These are phyloP conservation scores for Setaria viridis DNA, from an alignment of 202 grass and related monocot genomes.

Conservation along the genomic window DNA sequence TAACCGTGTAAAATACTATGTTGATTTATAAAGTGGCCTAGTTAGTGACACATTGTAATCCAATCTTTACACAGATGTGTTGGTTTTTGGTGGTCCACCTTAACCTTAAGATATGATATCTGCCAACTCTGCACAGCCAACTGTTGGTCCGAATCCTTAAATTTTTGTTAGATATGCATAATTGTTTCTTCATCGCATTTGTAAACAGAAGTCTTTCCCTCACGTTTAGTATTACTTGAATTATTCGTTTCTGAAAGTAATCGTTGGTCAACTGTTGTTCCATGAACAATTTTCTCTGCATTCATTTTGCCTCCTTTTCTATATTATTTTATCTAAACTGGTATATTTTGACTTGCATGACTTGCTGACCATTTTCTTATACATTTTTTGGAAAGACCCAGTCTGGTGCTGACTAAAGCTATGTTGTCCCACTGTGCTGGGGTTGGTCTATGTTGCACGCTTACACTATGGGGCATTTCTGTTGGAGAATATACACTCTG, in stretches of 20 bases:
- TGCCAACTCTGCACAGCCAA: conserved; percentile 21
- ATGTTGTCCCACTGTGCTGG: background rate
- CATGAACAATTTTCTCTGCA: conserved; percentile 28
- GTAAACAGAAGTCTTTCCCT: conserved; percentile 13
- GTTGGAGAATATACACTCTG: conserved; percentile 16
- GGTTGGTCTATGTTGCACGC: background rate
- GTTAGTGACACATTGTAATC: conserved; percentile 43
- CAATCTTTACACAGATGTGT: conserved; percentile 39
- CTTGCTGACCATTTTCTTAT: background rate
- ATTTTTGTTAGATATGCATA: conserved; percentile 33
- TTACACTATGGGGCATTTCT: conserved; percentile 2
- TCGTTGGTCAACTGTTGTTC: conserved; percentile 5
- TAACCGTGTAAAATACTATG: conserved; percentile 32
- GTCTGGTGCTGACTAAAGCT: conserved; percentile 29
- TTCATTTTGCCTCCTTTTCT: background rate
- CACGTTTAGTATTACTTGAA: background rate
- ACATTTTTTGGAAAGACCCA: background rate
- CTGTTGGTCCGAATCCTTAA: conserved; percentile 22
- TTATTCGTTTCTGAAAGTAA: conserved; percentile 5
- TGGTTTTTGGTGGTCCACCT: conserved; percentile 43
- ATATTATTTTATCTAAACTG: background rate
- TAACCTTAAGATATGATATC: conserved; percentile 42
- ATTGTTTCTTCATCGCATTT: conserved; percentile 5
- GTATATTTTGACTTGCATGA: background rate
- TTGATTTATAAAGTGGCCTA: conserved; percentile 42